Conservation (phyloP, 306 rosid species). For the Hylodesmum podocarpum region DNA sequence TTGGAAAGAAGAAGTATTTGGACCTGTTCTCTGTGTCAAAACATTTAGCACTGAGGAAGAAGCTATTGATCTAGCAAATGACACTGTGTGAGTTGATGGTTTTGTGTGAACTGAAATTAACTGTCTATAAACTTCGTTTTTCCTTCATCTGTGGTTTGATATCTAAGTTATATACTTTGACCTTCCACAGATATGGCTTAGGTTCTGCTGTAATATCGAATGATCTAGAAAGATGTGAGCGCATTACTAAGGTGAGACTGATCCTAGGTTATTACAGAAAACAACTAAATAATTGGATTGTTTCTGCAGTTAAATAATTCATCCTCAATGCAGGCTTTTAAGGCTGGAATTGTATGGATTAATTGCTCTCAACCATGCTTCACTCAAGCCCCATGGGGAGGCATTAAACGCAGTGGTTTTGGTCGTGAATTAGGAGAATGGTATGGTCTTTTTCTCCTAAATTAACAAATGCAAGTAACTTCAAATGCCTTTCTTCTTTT, state of each 20-base stretch:
- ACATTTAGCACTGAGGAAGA: constrained; percentile 89
- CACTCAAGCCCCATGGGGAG: constrained; percentile 99
- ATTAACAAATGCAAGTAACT: neutral
- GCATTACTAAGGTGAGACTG: constrained; percentile 68
- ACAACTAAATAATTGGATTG: neutral
- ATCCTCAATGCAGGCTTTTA: constrained; percentile 61
- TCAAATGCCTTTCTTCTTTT: neutral
- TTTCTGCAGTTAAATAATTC: constrained; percentile 4
- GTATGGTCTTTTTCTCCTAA: constrained; percentile 43
- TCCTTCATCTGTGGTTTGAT: constrained; percentile 17
- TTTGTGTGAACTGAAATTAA: constrained; percentile 9
- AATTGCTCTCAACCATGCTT: constrained; percentile 99
- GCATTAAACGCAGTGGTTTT: constrained; percentile 89
- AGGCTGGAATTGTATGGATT: constrained; percentile 90
- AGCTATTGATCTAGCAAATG: constrained; percentile 89
- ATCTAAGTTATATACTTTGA: constrained; percentile 25
- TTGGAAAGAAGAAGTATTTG: constrained; percentile 97
- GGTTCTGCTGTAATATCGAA: constrained; percentile 91
- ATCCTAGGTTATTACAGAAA: constrained; percentile 20
- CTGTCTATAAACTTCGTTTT: neutral
- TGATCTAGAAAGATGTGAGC: constrained; percentile 94
- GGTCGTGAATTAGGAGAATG: constrained; percentile 99
- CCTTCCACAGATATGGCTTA: constrained; percentile 71
- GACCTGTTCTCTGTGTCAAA: constrained; percentile 95
- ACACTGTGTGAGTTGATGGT: constrained; percentile 61